A percentile compares a stretch with the other conserved stretches of the same genome.
phyloP scores from a whole-genome alignment of 495 filamentous ascomycete species.

The Penicillium lagena region DNA sequence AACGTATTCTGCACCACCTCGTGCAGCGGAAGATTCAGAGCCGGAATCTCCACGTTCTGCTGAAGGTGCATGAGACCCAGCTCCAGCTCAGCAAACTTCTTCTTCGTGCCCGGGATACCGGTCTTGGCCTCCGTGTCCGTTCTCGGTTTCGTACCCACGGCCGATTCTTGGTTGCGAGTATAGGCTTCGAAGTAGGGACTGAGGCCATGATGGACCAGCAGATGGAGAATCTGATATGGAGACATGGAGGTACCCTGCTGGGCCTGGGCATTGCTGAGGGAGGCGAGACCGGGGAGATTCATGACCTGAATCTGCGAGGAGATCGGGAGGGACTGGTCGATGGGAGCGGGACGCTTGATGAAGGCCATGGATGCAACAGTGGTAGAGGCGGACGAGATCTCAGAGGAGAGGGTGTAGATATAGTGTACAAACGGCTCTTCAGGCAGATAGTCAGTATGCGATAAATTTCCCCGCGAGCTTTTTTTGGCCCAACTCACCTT shows the following conservation, averaged over 20 bases:
- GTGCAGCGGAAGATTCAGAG: conserved; percentile 76
- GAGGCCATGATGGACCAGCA: conserved; percentile 78
- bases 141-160: conserved; percentile 57
- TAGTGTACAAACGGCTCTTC: conserved; percentile 39
- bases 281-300: conserved; percentile 76
- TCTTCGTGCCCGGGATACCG: conserved; percentile 92
- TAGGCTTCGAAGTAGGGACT: conserved; percentile 94
- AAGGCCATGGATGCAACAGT: conserved; percentile 82
- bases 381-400: conserved; percentile 69
- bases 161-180: conserved; percentile 72
- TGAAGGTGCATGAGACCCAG: conserved; percentile 83
- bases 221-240: conserved; percentile 87
- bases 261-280: conserved; percentile 52
- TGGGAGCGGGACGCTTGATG: conserved; percentile 79
- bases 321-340: conserved; percentile 74
- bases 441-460: conserved; percentile 3
- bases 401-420: conserved; percentile 71
- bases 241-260: conserved; percentile 66
- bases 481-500: conserved; percentile 23
- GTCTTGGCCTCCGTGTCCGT: conserved; percentile 84
- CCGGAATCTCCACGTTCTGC: conserved; percentile 96
- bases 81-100: conserved; percentile 89
- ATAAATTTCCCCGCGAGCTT: neutral
- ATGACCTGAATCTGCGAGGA: conserved; percentile 83
- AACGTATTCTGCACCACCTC: conserved; percentile 80